Evolutionary conservation across 2,329 filamentous ascomycete species (phyloP), one percentile per base, ranked within the genome.

Genomic region (Xylaria polymorpha): DNA sequence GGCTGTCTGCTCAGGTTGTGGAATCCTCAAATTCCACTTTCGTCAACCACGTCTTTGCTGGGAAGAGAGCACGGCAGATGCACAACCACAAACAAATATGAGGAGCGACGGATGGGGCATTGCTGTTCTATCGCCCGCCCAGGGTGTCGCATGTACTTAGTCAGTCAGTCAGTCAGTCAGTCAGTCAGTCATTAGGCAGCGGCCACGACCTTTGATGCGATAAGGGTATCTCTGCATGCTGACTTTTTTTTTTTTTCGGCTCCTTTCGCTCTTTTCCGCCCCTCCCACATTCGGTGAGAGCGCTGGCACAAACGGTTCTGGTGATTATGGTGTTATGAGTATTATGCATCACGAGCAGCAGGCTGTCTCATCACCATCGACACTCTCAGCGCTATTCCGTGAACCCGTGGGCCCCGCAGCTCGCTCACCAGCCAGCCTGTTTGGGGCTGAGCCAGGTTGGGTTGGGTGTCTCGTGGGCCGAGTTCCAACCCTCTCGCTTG

Each of bases 381-480:
- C 48, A 43, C 39, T 43, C 50, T 29, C 7, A 48, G 8, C 20
- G 32, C 29, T 41, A 14, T 18, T 7, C 37, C 59, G 53, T 44
- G 57, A 63, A 43, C 59, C 55, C 68, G 66, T 69, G 66, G 44
- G 15, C 64, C 48, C 41, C 44, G 22, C 57, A 48, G 43, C 37
- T 50, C 29, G 61, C 43, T 62, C 61, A 64, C 32, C n/a, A 44
- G 51, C 44, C 66, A 22, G 62, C 62, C 60, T 29, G 41, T 44
- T 61, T 41, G 53, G 61, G 67, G 64, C 67, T 69, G 63, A 69
- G 67, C 63, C n/a, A 22, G 37, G 64, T 63, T 48, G 63, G 53
- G 55, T 44, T 22, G 44, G 50, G 51, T 66, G 59, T 69, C 67
- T 50, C 63, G 67, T 69, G 57, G 41, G 41, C 25, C 25, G 25